Base-by-base conservation (phyloP, 1,284 basidiomycete genomes). In the Heterobasidion parviporum region DNA sequence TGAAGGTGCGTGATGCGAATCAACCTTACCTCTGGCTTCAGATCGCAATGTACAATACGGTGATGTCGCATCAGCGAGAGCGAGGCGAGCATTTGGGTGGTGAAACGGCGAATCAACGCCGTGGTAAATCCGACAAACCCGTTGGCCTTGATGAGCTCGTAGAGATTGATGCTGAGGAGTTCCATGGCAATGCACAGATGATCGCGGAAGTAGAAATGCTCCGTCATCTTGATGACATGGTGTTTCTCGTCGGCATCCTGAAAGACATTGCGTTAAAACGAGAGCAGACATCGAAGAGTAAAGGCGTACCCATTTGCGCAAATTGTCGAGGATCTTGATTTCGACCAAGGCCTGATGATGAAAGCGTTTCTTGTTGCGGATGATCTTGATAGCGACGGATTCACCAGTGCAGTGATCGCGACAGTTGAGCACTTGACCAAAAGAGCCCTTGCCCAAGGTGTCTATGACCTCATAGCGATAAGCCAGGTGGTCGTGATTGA, bases 181-280 rank as follows among this genome's bases (percentile, higher is more conserved):
- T 99, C 97, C 80, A 94, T 99, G 16, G 96, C 96, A 61, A 99
- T 99, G 73, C 97, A 99, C 15, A 99, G 79, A 71, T 99, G 97
- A 62, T 89, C 90, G 58, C 97, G 85, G 83, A 99, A 99, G 67
- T 95, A 95, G 73, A 99, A 99, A 67, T 97, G 90, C 67, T 99
- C 97, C 1, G 90, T 96, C 93, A 99, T 99, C 72, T 94, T 94
- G 72, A 99, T 92, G 63, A 99, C 94, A 70, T 94, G 87, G 68
- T 97, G 94, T 68, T 93, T 94, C 73, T 98, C 95, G 57, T 99
- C 94, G 2, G 90, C 81, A 68, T 99, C 97, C 93, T 96, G 63
- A 36, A 49, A 50, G 35, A 9, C 48, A 50, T 15, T n/a, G 16
- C 56, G 61, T 58, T 61, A 59, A 26, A 14, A 51, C 35, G 49